Evolutionary conservation across 345 rosid species (phyloP), one percentile per base, ranked within the genome.

Genomic region (Conringia planisiliqua): DNA sequence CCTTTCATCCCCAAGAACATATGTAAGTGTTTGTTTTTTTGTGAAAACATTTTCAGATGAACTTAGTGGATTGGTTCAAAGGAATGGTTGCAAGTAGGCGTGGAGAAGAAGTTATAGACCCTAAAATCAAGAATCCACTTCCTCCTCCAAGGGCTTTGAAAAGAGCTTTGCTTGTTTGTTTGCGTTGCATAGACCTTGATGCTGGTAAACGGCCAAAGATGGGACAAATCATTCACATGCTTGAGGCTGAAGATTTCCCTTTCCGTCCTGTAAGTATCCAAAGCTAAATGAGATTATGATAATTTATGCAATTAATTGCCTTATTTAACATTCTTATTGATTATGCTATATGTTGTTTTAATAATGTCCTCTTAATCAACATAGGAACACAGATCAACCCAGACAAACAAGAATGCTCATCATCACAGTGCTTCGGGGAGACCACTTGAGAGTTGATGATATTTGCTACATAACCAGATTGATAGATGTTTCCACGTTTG

Each of bases 151-250:
- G 97, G 86, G 80, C 89, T 70, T 52, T 91, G 58, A 95, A 90
- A 71, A 82, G 97, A 74, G 88, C 85, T 5, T 74, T 95, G 79
- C 83, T 95, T 43, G 84, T 95, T 43, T 95, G 99, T 78, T 85
- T 91, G 48, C 93, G 99, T 47, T 95, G 99, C 74, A 90, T 91
- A 66, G 99, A 95, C 82, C 78, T 90, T 81, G 97, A 91, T 70
- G 82, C 92, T 51, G 63, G 61, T 54, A 95, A 91, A 82, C 82
- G 99, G 27, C 97, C 97, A 20, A 91, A 91, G 85, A 95, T 95
- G 99, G 97, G 99, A 60, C 99, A 91, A 78, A 86, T 95, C 48
- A 87, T 90, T 77, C 97, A 91, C 77, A 87, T 95, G 99, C 97
- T 95, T n/a, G 98, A 91, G 72, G 91, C 89, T 7, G 97, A 92